Conservation (phyloP, 148 eudicot species). For the Rheum nobile region DNA sequence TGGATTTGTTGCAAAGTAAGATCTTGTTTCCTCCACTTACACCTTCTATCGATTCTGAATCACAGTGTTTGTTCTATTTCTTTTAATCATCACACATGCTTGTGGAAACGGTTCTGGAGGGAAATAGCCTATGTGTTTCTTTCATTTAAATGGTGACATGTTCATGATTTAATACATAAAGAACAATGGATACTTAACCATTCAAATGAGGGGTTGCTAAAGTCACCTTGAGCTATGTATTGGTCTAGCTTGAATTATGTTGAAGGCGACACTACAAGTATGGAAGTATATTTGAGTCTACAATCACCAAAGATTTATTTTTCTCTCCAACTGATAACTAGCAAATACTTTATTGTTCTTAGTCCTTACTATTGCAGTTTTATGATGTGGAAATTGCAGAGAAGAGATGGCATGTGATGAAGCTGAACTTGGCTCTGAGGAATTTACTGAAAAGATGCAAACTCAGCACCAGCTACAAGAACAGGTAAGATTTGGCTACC, state of each 20-base stretch:
- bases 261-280: no score
- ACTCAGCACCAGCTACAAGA: constrained; percentile 50
- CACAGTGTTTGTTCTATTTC: not conserved
- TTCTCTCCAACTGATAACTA: not conserved
- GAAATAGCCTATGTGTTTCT: not conserved
- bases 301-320: no score
- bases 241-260: not conserved
- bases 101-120: not conserved
- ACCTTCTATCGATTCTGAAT: not conserved
- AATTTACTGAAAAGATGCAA: constrained; percentile 54
- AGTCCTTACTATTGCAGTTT: not conserved
- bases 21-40: constrained; percentile 11
- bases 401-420: constrained; percentile 95
- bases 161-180: no score
- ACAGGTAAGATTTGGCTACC: constrained; percentile 28
- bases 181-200: no score
- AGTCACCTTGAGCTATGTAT: no score
- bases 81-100: not conserved
- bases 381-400: constrained; percentile 21
- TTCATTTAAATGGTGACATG: not conserved
- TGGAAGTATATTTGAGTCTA: no score
- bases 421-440: constrained; percentile 86
- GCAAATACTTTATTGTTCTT: not conserved
- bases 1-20: constrained; percentile 70
- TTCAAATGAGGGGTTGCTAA: no score